Conservation (phyloP, 2,329 filamentous ascomycete species). For the Colletotrichum chrysophilum region DNA sequence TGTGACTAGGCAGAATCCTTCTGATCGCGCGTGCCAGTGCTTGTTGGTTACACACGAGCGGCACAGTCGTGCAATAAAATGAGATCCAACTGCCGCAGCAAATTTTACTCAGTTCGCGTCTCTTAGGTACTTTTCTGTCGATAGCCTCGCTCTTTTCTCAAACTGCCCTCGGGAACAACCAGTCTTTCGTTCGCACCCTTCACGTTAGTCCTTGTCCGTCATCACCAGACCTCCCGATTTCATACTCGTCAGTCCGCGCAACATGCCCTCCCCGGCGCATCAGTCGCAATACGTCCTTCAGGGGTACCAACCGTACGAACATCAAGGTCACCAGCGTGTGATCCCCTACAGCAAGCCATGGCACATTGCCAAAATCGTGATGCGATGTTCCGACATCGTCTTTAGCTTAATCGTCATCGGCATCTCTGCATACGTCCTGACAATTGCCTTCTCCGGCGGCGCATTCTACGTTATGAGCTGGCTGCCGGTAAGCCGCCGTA, state of each 20-base stretch:
- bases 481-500: neutral
- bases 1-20: neutral
- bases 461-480: neutral
- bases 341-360: constrained; percentile 24
- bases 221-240: neutral
- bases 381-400: constrained; percentile 32
- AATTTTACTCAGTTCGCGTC: neutral
- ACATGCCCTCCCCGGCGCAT: neutral
- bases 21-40: neutral
- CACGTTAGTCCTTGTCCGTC: neutral
- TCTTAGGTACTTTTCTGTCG: neutral
- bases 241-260: neutral
- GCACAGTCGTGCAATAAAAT: constrained; percentile 11
- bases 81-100: neutral
- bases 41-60: neutral
- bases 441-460: neutral
- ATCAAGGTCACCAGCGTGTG: neutral
- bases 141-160: neutral
- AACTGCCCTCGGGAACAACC: neutral
- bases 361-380: constrained; percentile 33
- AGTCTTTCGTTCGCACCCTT: neutral
- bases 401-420: constrained; percentile 25
- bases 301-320: constrained; percentile 4
- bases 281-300: neutral
- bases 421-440: neutral